Conservation (phyloP, 768 basidiomycete species). For the Termitomyces titanicus region DNA sequence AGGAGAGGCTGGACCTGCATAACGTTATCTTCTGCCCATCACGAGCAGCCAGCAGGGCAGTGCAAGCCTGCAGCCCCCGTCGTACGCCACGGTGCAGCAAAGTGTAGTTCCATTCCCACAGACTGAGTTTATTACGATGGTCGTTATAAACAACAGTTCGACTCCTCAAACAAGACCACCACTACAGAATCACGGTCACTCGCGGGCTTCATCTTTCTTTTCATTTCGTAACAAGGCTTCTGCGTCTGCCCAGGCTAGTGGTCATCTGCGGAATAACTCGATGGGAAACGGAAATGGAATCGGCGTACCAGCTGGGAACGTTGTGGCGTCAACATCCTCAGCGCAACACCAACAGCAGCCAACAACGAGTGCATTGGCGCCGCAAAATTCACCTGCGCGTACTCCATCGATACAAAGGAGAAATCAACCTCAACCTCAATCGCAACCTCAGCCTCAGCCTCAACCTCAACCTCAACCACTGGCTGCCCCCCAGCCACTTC, state of each 20-base stretch:
- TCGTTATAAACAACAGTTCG: slow-evolving; percentile 13
- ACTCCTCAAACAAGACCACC: slow-evolving; percentile 18
- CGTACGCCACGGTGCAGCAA: slow-evolving; percentile 1
- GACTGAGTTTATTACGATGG: slow-evolving; percentile 16
- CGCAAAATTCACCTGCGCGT: slow-evolving; percentile 6
- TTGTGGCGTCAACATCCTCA: not conserved
- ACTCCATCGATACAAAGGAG: not conserved
- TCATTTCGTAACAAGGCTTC: slow-evolving; percentile 47
- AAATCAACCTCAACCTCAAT: slow-evolving; percentile 10
- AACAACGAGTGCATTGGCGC: not conserved
- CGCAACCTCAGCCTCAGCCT: slow-evolving; percentile 15
- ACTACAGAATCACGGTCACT: slow-evolving; percentile 29
- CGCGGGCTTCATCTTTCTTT: slow-evolving; percentile 64
- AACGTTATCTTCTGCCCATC: slow-evolving; percentile 9
- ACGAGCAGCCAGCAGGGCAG: not conserved
- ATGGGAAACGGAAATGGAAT: slow-evolving; percentile 7
- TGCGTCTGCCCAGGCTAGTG: slow-evolving; percentile 20
- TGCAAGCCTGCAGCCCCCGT: not conserved
- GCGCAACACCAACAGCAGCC: slow-evolving; percentile 3
- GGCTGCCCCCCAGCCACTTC: slow-evolving; percentile 44
- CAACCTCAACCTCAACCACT: slow-evolving; percentile 17
- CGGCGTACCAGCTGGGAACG: not conserved
- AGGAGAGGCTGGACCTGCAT: not conserved
- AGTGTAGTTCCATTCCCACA: slow-evolving; percentile 17
- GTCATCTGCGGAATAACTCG: slow-evolving; percentile 15